Percentiles rank a stretch among this genome's conserved stretches.
Conservation (phyloP, 768 basidiomycete genomes). For the Boletus barrowsii region DNA sequence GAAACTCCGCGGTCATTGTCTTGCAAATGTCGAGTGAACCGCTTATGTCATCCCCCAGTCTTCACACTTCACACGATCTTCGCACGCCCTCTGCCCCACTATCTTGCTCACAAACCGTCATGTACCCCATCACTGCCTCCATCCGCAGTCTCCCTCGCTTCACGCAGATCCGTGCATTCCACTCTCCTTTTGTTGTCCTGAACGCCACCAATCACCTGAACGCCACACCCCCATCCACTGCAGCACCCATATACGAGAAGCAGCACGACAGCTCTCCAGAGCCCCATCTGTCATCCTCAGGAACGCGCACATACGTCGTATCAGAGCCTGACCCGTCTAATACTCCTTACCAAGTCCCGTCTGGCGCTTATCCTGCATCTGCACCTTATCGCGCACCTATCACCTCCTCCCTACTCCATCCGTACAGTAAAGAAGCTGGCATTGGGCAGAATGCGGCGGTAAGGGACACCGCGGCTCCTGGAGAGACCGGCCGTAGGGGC, state of each 20-base stretch:
- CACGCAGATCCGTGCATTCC: constrained; percentile 49
- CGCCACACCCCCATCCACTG: constrained; percentile 25
- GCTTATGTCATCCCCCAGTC: constrained; percentile 28
- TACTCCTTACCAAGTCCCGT: constrained; percentile 65
- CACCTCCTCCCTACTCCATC: constrained; percentile 38
- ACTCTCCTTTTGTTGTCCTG: constrained; percentile 61
- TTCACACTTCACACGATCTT: constrained; percentile 28
- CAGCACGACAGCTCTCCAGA: constrained; percentile 51
- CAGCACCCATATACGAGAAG: constrained; percentile 54
- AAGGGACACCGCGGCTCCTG: constrained; percentile 41
- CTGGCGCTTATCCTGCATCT: constrained; percentile 60
- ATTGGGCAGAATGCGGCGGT: constrained; percentile 48
- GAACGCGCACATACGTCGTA: constrained; percentile 66
- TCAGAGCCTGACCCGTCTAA: constrained; percentile 65
- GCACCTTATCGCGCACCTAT: constrained; percentile 44
- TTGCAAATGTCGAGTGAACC: too few species aligned
- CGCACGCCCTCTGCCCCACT: not conserved
- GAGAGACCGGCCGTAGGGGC: constrained; percentile 37
- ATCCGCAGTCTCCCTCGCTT: not conserved
- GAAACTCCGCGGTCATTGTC: constrained; percentile 11
- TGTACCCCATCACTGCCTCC: constrained; percentile 14
- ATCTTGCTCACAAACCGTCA: constrained; percentile 16
- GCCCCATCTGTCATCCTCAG: constrained; percentile 41
- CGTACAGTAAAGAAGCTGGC: constrained; percentile 41
- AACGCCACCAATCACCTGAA: constrained; percentile 36